A percentile compares a stretch with the other conserved stretches of the same genome.
Conservation (phyloP, 108 stramenopile genomes). For the Skeletonema potamos region DNA sequence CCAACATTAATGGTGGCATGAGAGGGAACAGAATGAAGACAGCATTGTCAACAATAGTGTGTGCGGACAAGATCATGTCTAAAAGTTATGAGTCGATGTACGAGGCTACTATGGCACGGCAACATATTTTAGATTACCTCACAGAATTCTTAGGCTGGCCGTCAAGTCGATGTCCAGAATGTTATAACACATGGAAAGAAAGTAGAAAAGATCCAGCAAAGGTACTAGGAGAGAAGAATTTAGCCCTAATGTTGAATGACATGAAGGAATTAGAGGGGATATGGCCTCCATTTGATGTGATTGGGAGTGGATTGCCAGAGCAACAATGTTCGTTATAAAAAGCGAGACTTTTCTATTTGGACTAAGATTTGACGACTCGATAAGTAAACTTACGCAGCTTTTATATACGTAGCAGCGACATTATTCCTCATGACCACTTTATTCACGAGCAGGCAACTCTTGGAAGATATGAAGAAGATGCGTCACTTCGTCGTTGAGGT, state of each 20-base stretch:
- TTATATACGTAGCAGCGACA: too few relatives aligned
- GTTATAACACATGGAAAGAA: conserved; percentile 25
- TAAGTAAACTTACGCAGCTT: too few relatives aligned
- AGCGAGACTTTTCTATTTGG: background rate
- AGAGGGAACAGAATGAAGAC: background rate
- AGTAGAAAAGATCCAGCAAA: conserved; percentile 1
- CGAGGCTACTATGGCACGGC: background rate
- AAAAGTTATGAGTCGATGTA: conserved; percentile 3
- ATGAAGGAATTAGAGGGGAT: conserved; percentile 22
- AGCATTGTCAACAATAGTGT: conserved; percentile 10
- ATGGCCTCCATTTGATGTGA: conserved; percentile 19
- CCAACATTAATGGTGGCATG: background rate
- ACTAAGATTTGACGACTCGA: background rate
- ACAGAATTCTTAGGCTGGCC: conserved; percentile 17
- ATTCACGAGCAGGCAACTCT: conserved; percentile 36
- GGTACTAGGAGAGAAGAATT: conserved; percentile 7
- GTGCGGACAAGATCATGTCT: conserved; percentile 12
- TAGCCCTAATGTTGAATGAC: conserved; percentile 10
- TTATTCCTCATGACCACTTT: background rate
- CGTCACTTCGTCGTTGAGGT: conserved; percentile 55
- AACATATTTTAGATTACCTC: background rate
- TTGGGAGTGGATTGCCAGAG: conserved; percentile 15
- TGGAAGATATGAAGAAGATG: conserved; percentile 55
- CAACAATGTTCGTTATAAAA: conserved; percentile 8
- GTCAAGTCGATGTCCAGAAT: conserved; percentile 6